phyloP scores from a whole-genome alignment of 805 yeast genomes.

The Groenewaldozyma tartarivorans region DNA sequence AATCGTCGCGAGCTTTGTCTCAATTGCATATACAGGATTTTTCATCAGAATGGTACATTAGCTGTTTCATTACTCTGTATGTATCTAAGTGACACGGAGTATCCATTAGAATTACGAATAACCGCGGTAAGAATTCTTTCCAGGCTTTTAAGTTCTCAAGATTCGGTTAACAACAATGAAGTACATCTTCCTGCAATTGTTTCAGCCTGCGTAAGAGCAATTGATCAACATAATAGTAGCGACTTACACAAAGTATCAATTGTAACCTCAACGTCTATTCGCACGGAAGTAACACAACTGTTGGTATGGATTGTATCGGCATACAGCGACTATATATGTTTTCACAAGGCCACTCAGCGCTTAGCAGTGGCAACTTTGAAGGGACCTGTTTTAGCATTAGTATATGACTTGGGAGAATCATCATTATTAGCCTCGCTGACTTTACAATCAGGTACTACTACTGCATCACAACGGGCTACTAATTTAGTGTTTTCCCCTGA shows the following conservation, averaged over 20 bases:
- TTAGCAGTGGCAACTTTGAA: constrained; percentile 12
- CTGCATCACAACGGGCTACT: background rate
- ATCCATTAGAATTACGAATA: constrained; percentile 10
- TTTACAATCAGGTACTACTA: constrained; percentile 2
- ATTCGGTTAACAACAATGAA: constrained; percentile 3
- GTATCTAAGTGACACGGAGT: constrained; percentile 9
- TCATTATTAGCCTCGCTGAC: constrained; percentile 11
- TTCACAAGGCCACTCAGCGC: constrained; percentile 18
- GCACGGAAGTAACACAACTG: constrained; percentile 16
- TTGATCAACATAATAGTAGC: constrained; percentile 13
- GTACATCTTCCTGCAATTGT: constrained; percentile 13
- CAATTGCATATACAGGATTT: constrained; percentile 14
- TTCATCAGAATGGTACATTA: constrained; percentile 14
- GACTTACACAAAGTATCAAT: constrained; percentile 10
- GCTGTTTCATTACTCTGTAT: constrained; percentile 15
- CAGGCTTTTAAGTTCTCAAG: constrained; percentile 5
- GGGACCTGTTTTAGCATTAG: constrained; percentile 10
- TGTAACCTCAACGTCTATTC: constrained; percentile 10
- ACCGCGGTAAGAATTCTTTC: constrained; percentile 15
- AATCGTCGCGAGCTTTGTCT: constrained; percentile 4
- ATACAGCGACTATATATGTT: constrained; percentile 15
- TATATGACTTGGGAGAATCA: constrained; percentile 17
- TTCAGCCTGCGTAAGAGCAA: constrained; percentile 13
- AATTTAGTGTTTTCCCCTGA: constrained; percentile 14
- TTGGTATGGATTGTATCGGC: constrained; percentile 10